A percentile compares a stretch with the other conserved stretches of the same genome.
phyloP scores from a whole-genome alignment of 495 filamentous ascomycete species.

The Staphylotrichum tortipilum region DNA sequence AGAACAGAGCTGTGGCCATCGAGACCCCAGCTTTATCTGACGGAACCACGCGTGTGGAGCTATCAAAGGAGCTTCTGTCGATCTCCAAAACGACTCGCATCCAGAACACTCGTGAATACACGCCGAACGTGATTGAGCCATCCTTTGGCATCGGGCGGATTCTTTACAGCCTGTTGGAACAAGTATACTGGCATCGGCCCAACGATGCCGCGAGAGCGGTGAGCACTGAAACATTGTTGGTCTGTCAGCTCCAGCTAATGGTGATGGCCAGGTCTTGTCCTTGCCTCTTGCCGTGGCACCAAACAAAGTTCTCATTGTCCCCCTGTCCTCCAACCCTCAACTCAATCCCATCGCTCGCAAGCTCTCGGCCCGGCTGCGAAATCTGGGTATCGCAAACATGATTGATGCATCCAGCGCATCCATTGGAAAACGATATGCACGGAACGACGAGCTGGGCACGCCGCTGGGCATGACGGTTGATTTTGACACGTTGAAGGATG shows the following conservation, averaged over 20 bases:
- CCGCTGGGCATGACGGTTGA: conserved; percentile 60
- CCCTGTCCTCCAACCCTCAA: conserved; percentile 49
- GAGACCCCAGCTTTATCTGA: conserved; percentile 45
- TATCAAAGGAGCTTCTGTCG: conserved; percentile 46
- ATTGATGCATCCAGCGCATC: conserved; percentile 2
- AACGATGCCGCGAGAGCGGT: conserved; percentile 56
- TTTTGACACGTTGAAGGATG: conserved; percentile 62
- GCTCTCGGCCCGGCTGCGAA: conserved; percentile 36
- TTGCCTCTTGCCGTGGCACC: conserved; percentile 59
- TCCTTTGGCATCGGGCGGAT: conserved; percentile 67
- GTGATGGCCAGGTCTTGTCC: too few species aligned
- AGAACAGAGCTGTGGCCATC: conserved; percentile 46
- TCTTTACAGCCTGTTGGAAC: conserved; percentile 36
- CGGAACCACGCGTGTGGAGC: conserved; percentile 53
- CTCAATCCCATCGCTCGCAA: conserved; percentile 50
- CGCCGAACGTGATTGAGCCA: conserved; percentile 63
- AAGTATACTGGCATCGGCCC: conserved; percentile 37
- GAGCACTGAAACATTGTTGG: too few species aligned
- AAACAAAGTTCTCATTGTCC: conserved; percentile 62
- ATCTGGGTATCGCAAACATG: conserved; percentile 48
- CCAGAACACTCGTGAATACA: conserved; percentile 49
- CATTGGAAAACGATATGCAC: conserved; percentile 61
- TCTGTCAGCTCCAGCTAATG: too few species aligned
- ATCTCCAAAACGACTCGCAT: conserved; percentile 48
- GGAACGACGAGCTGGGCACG: conserved; percentile 61